These are phyloP conservation scores for Plasmopara halstedii DNA, from an alignment of 352 stramenopile species.

Conservation along the genomic window DNA sequence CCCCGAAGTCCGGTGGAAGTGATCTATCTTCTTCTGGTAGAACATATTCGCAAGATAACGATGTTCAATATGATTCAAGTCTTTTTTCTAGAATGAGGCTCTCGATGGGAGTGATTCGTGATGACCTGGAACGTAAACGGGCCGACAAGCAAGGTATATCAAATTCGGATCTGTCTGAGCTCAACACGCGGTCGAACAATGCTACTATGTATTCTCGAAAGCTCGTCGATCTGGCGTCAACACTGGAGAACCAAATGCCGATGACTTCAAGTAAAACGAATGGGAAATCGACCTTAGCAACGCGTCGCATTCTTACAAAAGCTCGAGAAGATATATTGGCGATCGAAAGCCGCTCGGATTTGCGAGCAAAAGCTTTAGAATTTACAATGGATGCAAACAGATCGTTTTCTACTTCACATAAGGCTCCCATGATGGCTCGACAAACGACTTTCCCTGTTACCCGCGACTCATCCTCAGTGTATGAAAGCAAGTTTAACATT, in stretches of 20 bases:
- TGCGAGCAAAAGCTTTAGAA: constrained; percentile 17
- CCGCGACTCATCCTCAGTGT: not conserved
- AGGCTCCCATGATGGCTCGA: constrained; percentile 10
- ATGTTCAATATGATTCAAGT: constrained; percentile 20
- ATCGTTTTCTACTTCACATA: constrained; percentile 7
- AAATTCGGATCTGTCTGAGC: constrained; percentile 47
- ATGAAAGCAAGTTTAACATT: constrained; percentile 2
- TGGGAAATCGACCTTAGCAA: constrained; percentile 19
- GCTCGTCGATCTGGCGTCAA: constrained; percentile 8
- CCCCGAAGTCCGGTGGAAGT: constrained; percentile 4
- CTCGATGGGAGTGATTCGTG: constrained; percentile 18
- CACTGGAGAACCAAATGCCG: constrained; percentile 5
- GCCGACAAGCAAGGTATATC: constrained; percentile 15
- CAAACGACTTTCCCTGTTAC: constrained; percentile 2
- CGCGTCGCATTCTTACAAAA: constrained; percentile 15
- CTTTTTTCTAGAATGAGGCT: constrained; percentile 23
- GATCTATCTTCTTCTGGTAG: not conserved
- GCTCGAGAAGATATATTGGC: constrained; percentile 14
- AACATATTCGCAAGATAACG: constrained; percentile 11
- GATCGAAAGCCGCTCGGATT: constrained; percentile 12
- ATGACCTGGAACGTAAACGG: not conserved
- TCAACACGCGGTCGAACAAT: constrained; percentile 63
- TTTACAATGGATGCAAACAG: constrained; percentile 15
- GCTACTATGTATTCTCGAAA: constrained; percentile 22
- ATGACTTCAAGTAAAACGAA: constrained; percentile 25